Evolutionary conservation across 495 filamentous ascomycete species (phyloP).

Genomic region (Podospora pseudocomata): DNA sequence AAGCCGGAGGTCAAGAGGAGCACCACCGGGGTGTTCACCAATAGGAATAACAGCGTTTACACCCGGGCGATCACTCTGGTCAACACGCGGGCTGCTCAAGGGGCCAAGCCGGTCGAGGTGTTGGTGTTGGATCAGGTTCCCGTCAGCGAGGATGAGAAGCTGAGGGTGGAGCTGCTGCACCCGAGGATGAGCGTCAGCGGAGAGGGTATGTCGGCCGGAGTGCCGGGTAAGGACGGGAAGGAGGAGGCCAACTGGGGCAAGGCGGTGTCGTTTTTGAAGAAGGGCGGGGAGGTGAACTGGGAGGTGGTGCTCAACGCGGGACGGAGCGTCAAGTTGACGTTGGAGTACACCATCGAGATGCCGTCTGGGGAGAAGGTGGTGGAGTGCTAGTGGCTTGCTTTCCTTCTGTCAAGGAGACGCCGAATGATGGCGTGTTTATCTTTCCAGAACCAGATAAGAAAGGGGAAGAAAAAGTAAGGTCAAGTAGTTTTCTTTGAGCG

Average conservation of each 20-base stretch:
- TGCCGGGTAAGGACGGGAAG: conserved; percentile 25
- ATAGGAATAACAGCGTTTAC: conserved; percentile 58
- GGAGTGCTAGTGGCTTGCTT: conserved; percentile 22
- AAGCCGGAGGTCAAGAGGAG: conserved; percentile 57
- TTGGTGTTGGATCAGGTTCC: conserved; percentile 65
- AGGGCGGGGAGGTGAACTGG: conserved; percentile 61
- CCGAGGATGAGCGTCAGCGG: conserved; percentile 52
- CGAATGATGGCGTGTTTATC: neutral
- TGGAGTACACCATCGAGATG: conserved; percentile 62
- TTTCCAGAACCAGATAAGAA: no score
- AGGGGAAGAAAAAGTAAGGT: no score
- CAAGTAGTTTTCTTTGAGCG: neutral
- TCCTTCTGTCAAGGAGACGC: neutral
- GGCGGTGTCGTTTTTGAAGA: conserved; percentile 48
- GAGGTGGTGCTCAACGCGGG: conserved; percentile 56
- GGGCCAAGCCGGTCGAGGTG: conserved; percentile 47
- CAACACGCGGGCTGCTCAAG: conserved; percentile 50
- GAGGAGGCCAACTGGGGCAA: conserved; percentile 44
- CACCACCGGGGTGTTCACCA: conserved; percentile 50
- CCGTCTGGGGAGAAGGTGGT: conserved; percentile 50
- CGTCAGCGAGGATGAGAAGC: conserved; percentile 60
- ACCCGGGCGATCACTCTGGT: conserved; percentile 54
- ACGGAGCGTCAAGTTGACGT: conserved; percentile 50
- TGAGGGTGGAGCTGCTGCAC: conserved; percentile 51
- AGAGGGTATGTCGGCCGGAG: conserved; percentile 38